Conservation (phyloP, 345 rosid genomes). For the Bretschneidera sinensis region DNA sequence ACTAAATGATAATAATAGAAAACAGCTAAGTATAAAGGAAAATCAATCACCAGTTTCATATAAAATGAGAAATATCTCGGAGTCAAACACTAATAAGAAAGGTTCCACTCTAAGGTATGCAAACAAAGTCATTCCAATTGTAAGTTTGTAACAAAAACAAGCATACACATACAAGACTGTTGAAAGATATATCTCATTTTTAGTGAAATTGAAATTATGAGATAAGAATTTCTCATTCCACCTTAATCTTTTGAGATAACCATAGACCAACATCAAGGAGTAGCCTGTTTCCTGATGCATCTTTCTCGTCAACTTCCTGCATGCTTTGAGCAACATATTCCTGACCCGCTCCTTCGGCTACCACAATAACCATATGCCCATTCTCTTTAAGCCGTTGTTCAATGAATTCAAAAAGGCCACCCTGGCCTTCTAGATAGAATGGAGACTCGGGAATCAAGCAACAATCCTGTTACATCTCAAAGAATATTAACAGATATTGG, state of each 20-base stretch:
- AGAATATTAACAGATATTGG: slow-evolving; percentile 8
- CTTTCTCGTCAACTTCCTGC: slow-evolving; percentile 46
- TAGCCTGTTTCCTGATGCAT: slow-evolving; percentile 84
- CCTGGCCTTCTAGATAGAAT: slow-evolving; percentile 82
- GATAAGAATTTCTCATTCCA: slow-evolving; percentile 13
- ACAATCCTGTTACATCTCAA: slow-evolving; percentile 69
- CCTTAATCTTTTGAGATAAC: slow-evolving; percentile 88
- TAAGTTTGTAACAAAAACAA: too few species aligned
- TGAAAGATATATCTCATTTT: too few species aligned
- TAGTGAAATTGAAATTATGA: too few species aligned
- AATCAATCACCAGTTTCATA: too few species aligned
- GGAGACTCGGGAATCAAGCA: slow-evolving; percentile 98
- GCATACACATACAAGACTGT: too few species aligned
- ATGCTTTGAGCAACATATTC: slow-evolving; percentile 65
- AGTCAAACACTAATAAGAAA: not conserved
- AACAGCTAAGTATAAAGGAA: not conserved
- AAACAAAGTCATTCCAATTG: not conserved
- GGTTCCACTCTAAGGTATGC: too few species aligned
- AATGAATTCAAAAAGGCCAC: slow-evolving; percentile 81
- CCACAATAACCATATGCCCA: slow-evolving; percentile 75
- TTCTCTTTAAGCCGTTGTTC: slow-evolving; percentile 76
- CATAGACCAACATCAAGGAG: slow-evolving; percentile 91
- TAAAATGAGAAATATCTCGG: not conserved
- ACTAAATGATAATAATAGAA: too few species aligned
- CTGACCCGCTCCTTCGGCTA: slow-evolving; percentile 98